Base-by-base conservation (phyloP, 345 rosid genomes). In the Corchorus capsularis region DNA sequence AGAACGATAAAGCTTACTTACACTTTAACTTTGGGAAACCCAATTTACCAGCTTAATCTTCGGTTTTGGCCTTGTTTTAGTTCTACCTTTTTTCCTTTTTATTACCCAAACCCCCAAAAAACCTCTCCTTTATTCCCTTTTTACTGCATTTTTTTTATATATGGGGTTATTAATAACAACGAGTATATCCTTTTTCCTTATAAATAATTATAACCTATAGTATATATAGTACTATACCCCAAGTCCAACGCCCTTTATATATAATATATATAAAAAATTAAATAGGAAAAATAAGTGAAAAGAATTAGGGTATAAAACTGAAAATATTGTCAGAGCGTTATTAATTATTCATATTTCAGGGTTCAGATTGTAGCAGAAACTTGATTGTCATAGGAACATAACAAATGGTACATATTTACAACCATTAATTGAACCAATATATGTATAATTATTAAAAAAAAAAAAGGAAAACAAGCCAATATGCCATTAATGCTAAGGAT, bases 1-100 rank as follows among this genome's bases (percentile, higher is more conserved):
- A 73, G 13, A n/a, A 78, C 78, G 70, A 70, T 78, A 81, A 85
- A 81, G 83, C 80, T 78, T 72, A 69, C 76, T 67, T 68, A 19
- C 80, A 57, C 79, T 77, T 66, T 5, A 20, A 67, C 71, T 81
- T 83, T 63, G 86, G 84, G 62, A 83, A 74, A 1, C 74, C 53
- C 78, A 80, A 73, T 10, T 73, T 67, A 73, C 66, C 77, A 74
- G 56, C 75, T 61, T 73, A 73, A 82, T 66, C 81, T 78, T 20
- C 69, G 72, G 77, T 79, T 68, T 76, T 69, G 20, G 20, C 52
- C 47, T 20, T 67, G 55, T 50, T 70, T 53, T 45, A 41, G 6
- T 59, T 65, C 13, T 17, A 50, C 46, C 11, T 72, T 63, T 60
- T 47, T 64, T 39, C 17, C 13, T 27, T 27, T 27, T 27, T 27